These are phyloP conservation scores for Eudorina sp. DNA, from an alignment of 139 green algal genomes.

Conservation along the genomic window DNA sequence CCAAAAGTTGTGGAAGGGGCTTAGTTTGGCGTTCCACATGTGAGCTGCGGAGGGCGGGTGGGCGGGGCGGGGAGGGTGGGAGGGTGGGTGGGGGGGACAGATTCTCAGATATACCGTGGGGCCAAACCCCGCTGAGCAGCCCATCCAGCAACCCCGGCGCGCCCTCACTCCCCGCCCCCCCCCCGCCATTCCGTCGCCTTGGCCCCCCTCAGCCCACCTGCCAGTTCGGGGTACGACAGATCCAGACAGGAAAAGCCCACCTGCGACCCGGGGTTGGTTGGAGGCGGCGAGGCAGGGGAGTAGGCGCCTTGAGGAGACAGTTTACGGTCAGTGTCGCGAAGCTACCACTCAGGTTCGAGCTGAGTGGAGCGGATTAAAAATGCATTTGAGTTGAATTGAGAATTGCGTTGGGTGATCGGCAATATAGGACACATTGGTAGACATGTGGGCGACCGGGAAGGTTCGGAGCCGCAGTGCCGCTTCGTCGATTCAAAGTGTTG, in stretches of 20 bases:
- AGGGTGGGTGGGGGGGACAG: background rate
- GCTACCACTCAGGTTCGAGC: no score
- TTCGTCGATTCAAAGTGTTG: no score
- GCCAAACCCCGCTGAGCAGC: background rate
- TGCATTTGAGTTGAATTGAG: no score
- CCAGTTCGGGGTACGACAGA: slow-evolving; percentile 67
- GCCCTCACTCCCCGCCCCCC: background rate
- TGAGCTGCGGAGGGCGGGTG: slow-evolving; percentile 64
- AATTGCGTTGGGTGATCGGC: no score
- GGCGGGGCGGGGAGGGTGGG: no score
- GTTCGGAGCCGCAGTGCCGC: no score
- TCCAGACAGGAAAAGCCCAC: slow-evolving; percentile 73
- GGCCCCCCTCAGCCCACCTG: slow-evolving; percentile 7
- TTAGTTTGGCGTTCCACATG: slow-evolving; percentile 62
- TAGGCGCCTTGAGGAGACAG: background rate
- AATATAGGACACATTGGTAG: no score
- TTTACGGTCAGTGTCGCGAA: no score
- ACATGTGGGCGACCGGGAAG: no score
- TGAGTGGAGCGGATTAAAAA: no score
- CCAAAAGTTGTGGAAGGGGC: slow-evolving; percentile 78
- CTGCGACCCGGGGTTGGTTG: no score
- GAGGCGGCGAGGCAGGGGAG: background rate
- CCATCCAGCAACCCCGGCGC: background rate
- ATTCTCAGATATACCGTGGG: background rate
- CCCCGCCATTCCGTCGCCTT: background rate